phyloP scores from a whole-genome alignment of 148 eudicot species.

The Cornus kousa region DNA sequence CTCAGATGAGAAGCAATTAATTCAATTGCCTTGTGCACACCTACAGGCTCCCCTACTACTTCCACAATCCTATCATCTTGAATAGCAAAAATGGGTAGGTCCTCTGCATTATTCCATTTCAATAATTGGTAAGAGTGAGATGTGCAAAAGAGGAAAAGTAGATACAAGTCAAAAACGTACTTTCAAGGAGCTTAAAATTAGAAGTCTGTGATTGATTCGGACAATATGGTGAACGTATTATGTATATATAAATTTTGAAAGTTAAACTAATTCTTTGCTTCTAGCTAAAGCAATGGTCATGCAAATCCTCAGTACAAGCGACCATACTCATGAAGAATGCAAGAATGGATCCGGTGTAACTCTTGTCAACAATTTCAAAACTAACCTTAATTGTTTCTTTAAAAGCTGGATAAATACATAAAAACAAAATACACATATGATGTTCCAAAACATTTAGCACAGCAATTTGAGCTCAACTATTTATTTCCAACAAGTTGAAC shows the following conservation, averaged over 20 bases:
- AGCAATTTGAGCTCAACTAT: too few species aligned
- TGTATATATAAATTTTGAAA: neutral
- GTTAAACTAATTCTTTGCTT: neutral
- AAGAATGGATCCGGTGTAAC: neutral
- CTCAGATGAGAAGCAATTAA: conserved; percentile 76
- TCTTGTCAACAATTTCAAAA: neutral
- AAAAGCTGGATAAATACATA: too few species aligned
- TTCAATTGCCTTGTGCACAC: conserved; percentile 75
- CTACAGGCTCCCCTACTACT: conserved; percentile 74
- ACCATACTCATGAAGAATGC: neutral
- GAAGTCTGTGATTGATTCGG: neutral
- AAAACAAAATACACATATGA: too few species aligned
- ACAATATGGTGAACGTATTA: neutral
- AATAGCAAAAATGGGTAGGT: conserved; percentile 84
- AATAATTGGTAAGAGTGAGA: conserved; percentile 8
- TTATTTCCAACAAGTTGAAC: too few species aligned
- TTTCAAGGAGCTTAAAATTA: neutral
- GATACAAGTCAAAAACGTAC: neutral
- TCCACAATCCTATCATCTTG: conserved; percentile 92
- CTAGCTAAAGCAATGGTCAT: conserved; percentile 2
- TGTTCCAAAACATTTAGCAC: too few species aligned
- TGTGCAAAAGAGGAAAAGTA: neutral
- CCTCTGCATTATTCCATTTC: conserved; percentile 44
- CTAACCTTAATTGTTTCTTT: neutral
- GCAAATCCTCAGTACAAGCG: neutral